phyloP scores from a whole-genome alignment of 2,329 filamentous ascomycete genomes.

The Tolypocladium inflatum region DNA sequence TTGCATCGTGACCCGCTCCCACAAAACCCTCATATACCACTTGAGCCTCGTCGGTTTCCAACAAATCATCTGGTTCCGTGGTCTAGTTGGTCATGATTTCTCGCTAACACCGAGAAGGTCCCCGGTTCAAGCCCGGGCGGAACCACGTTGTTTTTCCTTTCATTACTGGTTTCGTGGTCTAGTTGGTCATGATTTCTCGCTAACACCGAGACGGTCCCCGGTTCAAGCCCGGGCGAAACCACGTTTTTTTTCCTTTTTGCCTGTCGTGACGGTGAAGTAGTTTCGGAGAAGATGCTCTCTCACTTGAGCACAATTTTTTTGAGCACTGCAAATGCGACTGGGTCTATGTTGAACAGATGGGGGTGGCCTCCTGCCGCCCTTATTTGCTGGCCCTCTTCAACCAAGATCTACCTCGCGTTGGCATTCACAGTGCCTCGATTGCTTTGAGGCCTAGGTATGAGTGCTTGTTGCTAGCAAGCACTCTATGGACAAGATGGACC shows the following conservation, averaged over 20 bases:
- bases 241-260: slow-evolving; percentile 11
- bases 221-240: slow-evolving; percentile 28
- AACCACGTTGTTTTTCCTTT: slow-evolving; percentile 18
- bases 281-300: neutral
- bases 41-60: neutral
- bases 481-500: no score
- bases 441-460: neutral
- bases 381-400: slow-evolving; percentile 29
- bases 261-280: no score
- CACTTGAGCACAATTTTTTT: no score
- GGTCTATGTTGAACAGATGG: no score
- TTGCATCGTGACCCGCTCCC: neutral
- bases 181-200: slow-evolving; percentile 28
- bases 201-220: slow-evolving; percentile 29
- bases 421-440: slow-evolving; percentile 17
- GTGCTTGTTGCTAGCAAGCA: no score
- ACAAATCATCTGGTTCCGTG: slow-evolving; percentile 18
- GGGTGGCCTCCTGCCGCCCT: neutral
- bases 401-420: slow-evolving; percentile 44
- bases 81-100: slow-evolving; percentile 29
- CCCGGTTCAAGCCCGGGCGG: slow-evolving; percentile 28
- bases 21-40: neutral
- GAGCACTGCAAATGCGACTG: no score
- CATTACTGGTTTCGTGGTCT: slow-evolving; percentile 27
- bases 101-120: slow-evolving; percentile 29